These are phyloP conservation scores for Lophiostoma macrostomum DNA, from an alignment of 495 filamentous ascomycete genomes.

Conservation along the genomic window DNA sequence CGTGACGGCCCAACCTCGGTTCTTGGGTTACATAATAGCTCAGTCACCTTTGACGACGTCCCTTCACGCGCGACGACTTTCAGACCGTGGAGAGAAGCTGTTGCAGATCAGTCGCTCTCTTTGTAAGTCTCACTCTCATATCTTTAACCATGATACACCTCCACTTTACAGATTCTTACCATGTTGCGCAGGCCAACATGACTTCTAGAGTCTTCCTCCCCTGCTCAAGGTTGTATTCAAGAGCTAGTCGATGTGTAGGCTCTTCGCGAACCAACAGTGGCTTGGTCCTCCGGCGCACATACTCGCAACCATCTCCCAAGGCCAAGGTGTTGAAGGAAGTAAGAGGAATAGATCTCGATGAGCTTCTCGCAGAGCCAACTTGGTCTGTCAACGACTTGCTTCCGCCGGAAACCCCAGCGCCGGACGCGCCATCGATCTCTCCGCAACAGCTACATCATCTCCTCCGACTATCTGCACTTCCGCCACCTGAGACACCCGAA, in stretches of 20 bases:
- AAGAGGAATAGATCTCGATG: conserved; percentile 43
- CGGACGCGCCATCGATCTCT: conserved; percentile 43
- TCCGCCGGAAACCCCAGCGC: conserved; percentile 44
- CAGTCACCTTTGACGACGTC: conserved; percentile 27
- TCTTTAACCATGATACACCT: too few relatives aligned
- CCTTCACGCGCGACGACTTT: too few relatives aligned
- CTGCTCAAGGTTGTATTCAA: too few relatives aligned
- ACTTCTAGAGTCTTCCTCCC: too few relatives aligned
- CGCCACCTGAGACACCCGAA: conserved; percentile 57
- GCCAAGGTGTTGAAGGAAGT: background rate
- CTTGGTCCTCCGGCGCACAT: background rate
- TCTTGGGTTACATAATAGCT: conserved; percentile 20
- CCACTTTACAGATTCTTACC: too few relatives aligned
- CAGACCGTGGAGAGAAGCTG: too few relatives aligned
- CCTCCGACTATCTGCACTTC: conserved; percentile 84
- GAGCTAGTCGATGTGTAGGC: too few relatives aligned
- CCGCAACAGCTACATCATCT: conserved; percentile 72
- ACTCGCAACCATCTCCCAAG: background rate
- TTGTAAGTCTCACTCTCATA: too few relatives aligned
- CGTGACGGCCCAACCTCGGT: conserved; percentile 27
- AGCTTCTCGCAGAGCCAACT: conserved; percentile 65
- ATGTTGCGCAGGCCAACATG: too few relatives aligned
- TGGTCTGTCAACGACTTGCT: conserved; percentile 87
- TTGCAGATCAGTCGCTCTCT: too few relatives aligned
- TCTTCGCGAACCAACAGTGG: conserved; percentile 3